Conservation (phyloP, 345 rosid genomes). For the Arabidopsis arenosa region DNA sequence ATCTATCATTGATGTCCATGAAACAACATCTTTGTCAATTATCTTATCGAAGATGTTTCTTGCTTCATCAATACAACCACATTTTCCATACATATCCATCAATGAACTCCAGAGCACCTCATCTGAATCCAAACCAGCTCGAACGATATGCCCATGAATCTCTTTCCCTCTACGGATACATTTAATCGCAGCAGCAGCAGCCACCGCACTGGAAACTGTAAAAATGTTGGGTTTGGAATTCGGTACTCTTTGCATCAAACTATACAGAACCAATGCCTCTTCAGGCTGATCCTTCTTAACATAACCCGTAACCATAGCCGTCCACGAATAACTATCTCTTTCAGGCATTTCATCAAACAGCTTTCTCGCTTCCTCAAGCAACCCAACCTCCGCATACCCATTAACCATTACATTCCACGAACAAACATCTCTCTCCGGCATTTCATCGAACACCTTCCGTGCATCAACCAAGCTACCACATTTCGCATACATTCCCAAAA, state of each 20-base stretch:
- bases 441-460: slow-evolving; percentile 62
- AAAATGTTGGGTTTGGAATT: slow-evolving; percentile 56
- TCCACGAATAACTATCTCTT: slow-evolving; percentile 89
- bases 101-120: slow-evolving; percentile 92
- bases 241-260: slow-evolving; percentile 54
- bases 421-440: slow-evolving; percentile 70
- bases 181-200: slow-evolving; percentile 71
- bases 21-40: slow-evolving; percentile 66
- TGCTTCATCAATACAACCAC: slow-evolving; percentile 80
- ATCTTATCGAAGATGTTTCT: slow-evolving; percentile 71
- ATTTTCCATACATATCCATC: slow-evolving; percentile 87
- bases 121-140: slow-evolving; percentile 77
- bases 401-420: slow-evolving; percentile 82
- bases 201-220: slow-evolving; percentile 67
- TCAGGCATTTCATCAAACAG: slow-evolving; percentile 84
- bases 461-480: slow-evolving; percentile 63
- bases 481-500: slow-evolving; percentile 74
- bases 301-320: slow-evolving; percentile 81
- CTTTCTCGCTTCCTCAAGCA: slow-evolving; percentile 59
- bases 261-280: slow-evolving; percentile 62
- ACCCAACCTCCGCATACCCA: slow-evolving; percentile 62
- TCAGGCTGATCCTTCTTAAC: slow-evolving; percentile 56
- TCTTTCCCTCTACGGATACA: slow-evolving; percentile 70
- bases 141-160: slow-evolving; percentile 72
- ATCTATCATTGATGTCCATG: slow-evolving; percentile 92